Percentiles rank a stretch among this genome's conserved stretches.
These are phyloP conservation scores for Paracorniculantispora psalliotae DNA, from an alignment of 2,329 filamentous ascomycete genomes.

Conservation along the genomic window DNA sequence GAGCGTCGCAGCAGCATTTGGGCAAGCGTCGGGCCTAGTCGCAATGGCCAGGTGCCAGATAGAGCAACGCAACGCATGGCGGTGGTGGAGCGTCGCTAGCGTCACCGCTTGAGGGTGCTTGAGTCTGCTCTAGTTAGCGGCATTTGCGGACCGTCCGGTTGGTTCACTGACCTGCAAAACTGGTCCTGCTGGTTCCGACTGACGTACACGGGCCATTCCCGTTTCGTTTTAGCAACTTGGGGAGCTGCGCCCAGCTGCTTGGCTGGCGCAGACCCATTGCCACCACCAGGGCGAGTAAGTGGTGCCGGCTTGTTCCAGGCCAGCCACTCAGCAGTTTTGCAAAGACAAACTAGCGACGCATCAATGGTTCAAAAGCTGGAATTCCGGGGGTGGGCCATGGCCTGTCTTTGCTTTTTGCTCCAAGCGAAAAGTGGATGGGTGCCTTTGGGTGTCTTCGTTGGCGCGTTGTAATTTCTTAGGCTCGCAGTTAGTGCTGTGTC, in stretches of 20 bases:
- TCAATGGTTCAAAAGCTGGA: not conserved
- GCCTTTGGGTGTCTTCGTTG: too few species aligned
- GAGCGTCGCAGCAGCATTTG: not conserved
- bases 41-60: not conserved
- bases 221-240: not conserved
- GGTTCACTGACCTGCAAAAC: not conserved
- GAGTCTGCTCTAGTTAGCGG: not conserved
- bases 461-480: not conserved
- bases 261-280: not conserved
- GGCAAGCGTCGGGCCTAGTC: not conserved
- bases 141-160: not conserved
- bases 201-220: not conserved
- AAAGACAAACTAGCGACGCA: not conserved
- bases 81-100: not conserved
- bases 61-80: not conserved
- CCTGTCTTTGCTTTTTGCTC: not conserved
- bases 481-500: not conserved
- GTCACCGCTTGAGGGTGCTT: not conserved
- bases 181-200: not conserved
- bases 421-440: not conserved
- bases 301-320: not conserved
- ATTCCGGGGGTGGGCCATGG: constrained; percentile 5
- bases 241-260: not conserved
- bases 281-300: not conserved
- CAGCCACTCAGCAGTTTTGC: constrained; percentile 1